phyloP scores from a whole-genome alignment of 441 rosid genomes.

The Arabidopsis hybrid region DNA sequence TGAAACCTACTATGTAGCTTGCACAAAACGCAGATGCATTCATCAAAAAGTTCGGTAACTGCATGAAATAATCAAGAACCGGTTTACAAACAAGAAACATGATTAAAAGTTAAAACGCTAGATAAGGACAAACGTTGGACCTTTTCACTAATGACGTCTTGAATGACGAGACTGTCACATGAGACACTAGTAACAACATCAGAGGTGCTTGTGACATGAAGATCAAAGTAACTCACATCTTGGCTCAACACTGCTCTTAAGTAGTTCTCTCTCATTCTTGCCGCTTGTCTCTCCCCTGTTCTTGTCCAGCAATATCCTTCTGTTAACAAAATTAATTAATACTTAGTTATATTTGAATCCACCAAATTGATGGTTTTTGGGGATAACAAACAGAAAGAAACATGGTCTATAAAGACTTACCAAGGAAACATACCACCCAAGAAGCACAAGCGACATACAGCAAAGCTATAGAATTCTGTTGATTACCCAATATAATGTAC shows the following conservation, averaged over 20 bases:
- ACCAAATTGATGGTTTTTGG: not conserved
- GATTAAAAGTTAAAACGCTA: not conserved
- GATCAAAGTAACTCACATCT: conserved; percentile 82
- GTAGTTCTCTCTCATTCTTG: conserved; percentile 76
- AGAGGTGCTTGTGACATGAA: conserved; percentile 71
- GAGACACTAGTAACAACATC: conserved; percentile 73
- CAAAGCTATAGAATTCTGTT: not conserved
- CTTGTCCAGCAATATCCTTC: conserved; percentile 92
- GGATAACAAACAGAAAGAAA: not conserved
- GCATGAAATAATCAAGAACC: conserved; percentile 2
- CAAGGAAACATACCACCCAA: not conserved
- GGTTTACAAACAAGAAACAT: not conserved
- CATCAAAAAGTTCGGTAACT: conserved; percentile 74
- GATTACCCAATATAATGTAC: not conserved
- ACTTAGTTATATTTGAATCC: not conserved
- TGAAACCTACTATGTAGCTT: conserved; percentile 55
- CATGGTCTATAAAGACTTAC: not conserved
- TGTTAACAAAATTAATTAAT: conserved; percentile 23
- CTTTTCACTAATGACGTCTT: conserved; percentile 82
- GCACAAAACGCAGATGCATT: conserved; percentile 53
- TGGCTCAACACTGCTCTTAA: conserved; percentile 78
- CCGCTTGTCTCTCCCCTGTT: conserved; percentile 84
- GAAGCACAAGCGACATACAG: not conserved
- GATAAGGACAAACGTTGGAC: conserved; percentile 28
- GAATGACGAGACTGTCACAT: conserved; percentile 68